Base-by-base conservation (phyloP, 257 asterid species). In the Ballota nigra region DNA sequence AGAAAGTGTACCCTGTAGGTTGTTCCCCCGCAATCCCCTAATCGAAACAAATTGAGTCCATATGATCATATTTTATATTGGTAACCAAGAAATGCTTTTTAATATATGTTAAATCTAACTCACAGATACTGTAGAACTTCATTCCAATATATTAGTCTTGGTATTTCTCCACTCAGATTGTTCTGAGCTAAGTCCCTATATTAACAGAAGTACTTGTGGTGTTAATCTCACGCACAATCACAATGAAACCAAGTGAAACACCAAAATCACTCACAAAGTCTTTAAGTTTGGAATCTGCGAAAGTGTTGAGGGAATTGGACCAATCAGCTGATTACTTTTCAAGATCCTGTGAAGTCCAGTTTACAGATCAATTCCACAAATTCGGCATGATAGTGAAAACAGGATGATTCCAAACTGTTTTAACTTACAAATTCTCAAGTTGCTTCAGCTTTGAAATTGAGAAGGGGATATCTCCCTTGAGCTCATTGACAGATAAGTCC, bases 201-300 rank as follows among this genome's bases (percentile, higher is more conserved):
- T 36, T 47, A 77, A 72, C 33, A 3, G 24, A 69, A 41, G 19
- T n/a, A 22, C 18, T 18, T 18, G 13, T 20, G 12, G 26, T n/a
- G 38, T 36, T 8, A n/a, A 52, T 40, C 23, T n/a, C 59, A 61
- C 36, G 19, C 20, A 4, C 40, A 58, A 58, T 49, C 59, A 12
- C 18, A 70, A 28, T 63, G 9, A 23, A 68, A 64, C 15, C 13
- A 63, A 18, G 4, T 13, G 24, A 23, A 43, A 59, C 3, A 43
- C 7, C 52, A 68, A 15, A 49, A 26, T 11, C 5, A 89, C 99
- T 91, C 72, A 94, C 99, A 94, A 71, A 57, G 83, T 60, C 78
- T 94, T 89, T 69, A 94, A 80, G 83, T 94, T 89, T 1, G 99
- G 99, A 72, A 94, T 91, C 87, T 91, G 99, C 59, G 99, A 94